Evolutionary conservation across 2,329 filamentous ascomycete genomes (phyloP), one percentile per base, ranked within the genome.

Genomic region (Talaromyces sp.): DNA sequence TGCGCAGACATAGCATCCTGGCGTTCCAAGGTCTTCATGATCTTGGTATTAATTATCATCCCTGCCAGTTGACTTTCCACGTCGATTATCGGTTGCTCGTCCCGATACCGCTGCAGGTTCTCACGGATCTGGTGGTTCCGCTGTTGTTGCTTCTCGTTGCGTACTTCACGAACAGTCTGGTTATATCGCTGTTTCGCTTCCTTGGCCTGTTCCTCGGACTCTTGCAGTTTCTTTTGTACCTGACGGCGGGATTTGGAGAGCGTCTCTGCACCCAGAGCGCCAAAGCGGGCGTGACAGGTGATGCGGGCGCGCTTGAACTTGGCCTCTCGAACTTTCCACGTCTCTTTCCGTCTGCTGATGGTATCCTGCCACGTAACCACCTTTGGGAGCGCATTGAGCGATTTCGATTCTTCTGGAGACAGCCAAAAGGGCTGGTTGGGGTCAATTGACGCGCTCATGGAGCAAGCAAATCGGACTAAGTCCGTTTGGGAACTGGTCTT

Each of bases 401-500:
- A 67, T 35, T 64, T 65, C 12, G 62, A 66, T 51, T 70, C 62
- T 27, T 70, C 59, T n/a, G 29, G 1, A 17, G 57, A 59, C 54
- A 72, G 61, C 60, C 64, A 63, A 9, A 67, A 72, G 11, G 63
- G 65, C 58, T 57, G 61, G 6, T 63, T 50, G 29, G 65, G 65
- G 46, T 72, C 57, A 54, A 71, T 71, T 3, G 62, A 69, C 53
- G 51, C 55, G 62, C 66, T 71, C 43, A 72, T 65, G 11, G 63
- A 71, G 54, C 50, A 68, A 32, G 64, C 61, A 65, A 70, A 70
- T 21, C 57, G 63, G 51, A 70, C 64, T 10, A 69, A 62, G 43
- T 64, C 48, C 31, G 67, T 71, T n/a, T n/a, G n/a, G n/a, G n/a
- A n/a, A n/a, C n/a, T n/a, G n/a, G n/a, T n/a, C n/a, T n/a, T n/a